Conservation (phyloP, 768 basidiomycete genomes). For the Lactarius evosmus region DNA sequence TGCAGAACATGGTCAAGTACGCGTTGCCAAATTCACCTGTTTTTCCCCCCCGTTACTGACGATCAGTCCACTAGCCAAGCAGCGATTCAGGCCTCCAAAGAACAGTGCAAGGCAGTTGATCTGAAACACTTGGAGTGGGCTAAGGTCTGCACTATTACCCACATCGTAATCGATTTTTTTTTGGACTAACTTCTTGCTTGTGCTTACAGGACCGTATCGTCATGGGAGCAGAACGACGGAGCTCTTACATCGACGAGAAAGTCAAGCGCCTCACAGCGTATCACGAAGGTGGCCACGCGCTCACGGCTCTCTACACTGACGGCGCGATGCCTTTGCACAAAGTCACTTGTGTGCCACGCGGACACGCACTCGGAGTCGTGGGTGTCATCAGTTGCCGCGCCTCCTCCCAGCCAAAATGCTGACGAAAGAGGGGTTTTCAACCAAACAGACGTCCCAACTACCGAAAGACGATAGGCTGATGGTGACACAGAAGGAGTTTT, state of each 20-base stretch:
- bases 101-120: constrained; percentile 66
- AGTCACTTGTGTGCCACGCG: constrained; percentile 95
- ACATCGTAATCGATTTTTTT: background rate
- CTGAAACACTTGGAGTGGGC: constrained; percentile 97
- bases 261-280: constrained; percentile 90
- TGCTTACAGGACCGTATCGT: constrained; percentile 75
- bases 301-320: constrained; percentile 91
- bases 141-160: constrained; percentile 52
- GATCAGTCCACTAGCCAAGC: constrained; percentile 56
- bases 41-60: constrained; percentile 1
- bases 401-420: background rate
- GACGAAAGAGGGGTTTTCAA: background rate
- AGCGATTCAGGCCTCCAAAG: constrained; percentile 91
- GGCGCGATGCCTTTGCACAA: constrained; percentile 97
- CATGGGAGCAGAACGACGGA: constrained; percentile 95
- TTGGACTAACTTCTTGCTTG: background rate
- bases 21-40: constrained; percentile 32
- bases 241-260: constrained; percentile 82
- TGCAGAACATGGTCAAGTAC: constrained; percentile 96
- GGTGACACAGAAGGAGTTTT: constrained; percentile 67
- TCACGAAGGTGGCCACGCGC: constrained; percentile 95
- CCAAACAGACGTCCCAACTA: constrained; percentile 60
- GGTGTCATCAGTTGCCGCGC: constrained; percentile 33
- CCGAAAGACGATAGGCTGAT: constrained; percentile 77
- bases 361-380: constrained; percentile 87